These are phyloP conservation scores for Herpotrichia juniperi DNA, from an alignment of 2,329 filamentous ascomycete genomes.

Conservation along the genomic window DNA sequence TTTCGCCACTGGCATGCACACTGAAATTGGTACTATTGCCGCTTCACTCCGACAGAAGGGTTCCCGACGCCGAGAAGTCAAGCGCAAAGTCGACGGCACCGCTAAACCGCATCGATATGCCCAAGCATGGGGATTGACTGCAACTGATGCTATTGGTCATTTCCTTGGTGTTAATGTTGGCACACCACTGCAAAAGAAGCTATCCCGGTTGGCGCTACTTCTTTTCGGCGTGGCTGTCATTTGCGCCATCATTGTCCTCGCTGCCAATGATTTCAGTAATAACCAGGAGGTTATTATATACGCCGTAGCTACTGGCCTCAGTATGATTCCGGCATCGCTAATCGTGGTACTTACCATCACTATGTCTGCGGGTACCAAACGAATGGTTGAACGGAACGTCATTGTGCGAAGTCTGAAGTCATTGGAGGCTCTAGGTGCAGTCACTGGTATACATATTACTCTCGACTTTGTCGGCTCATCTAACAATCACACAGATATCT, in stretches of 20 bases:
- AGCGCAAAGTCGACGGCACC: slow-evolving; percentile 45
- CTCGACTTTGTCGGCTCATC: slow-evolving; percentile 43
- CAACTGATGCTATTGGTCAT: slow-evolving; percentile 43
- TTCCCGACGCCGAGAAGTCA: slow-evolving; percentile 46
- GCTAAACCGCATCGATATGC: slow-evolving; percentile 48
- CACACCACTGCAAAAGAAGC: slow-evolving; percentile 46
- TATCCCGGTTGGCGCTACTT: slow-evolving; percentile 40
- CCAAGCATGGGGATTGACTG: slow-evolving; percentile 60
- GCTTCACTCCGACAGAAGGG: slow-evolving; percentile 63
- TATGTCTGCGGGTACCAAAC: slow-evolving; percentile 46
- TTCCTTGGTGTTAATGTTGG: slow-evolving; percentile 50
- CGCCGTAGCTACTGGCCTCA: slow-evolving; percentile 45
- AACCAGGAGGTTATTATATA: slow-evolving; percentile 49
- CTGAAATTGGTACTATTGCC: slow-evolving; percentile 78
- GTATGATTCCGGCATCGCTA: slow-evolving; percentile 46
- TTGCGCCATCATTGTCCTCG: slow-evolving; percentile 49
- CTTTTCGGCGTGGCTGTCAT: slow-evolving; percentile 46
- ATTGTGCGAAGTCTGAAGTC: slow-evolving; percentile 44
- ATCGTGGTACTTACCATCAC: slow-evolving; percentile 48
- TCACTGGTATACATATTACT: slow-evolving; percentile 27
- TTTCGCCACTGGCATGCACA: slow-evolving; percentile 71
- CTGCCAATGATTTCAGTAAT: slow-evolving; percentile 45
- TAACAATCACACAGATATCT: slow-evolving; percentile 65
- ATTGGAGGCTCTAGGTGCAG: slow-evolving; percentile 42
- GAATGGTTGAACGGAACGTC: slow-evolving; percentile 42